These are phyloP conservation scores for Saccharomyces hybrid DNA, from an alignment of 1,139 yeast genomes.

Conservation along the genomic window DNA sequence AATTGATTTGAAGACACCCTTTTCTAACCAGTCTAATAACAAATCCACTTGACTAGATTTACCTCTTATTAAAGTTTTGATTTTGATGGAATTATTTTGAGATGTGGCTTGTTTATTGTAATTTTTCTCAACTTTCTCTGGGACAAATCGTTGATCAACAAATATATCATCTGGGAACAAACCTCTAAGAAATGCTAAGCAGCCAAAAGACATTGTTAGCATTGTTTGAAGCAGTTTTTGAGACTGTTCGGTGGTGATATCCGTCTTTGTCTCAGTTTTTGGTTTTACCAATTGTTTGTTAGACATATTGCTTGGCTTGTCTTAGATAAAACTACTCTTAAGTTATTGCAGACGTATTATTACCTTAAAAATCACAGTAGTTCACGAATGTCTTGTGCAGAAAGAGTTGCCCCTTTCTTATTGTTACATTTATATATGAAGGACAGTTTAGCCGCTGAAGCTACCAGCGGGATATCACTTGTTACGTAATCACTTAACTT, in stretches of 20 bases:
- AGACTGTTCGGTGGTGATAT: slow-evolving; percentile 32
- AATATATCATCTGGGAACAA: slow-evolving; percentile 45
- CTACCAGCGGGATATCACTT: background rate
- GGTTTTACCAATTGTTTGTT: slow-evolving; percentile 22
- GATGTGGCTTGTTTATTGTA: slow-evolving; percentile 23
- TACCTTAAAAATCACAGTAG: background rate
- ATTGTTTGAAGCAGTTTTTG: slow-evolving; percentile 40
- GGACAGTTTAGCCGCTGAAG: background rate
- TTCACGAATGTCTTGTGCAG: background rate
- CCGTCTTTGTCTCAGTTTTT: slow-evolving; percentile 16
- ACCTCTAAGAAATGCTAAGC: slow-evolving; percentile 45
- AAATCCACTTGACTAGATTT: slow-evolving; percentile 39
- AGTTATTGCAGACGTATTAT: no score
- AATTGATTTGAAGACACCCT: slow-evolving; percentile 42
- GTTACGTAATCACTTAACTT: background rate
- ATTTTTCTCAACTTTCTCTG: slow-evolving; percentile 29
- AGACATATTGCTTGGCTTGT: slow-evolving; percentile 36
- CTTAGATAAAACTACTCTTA: slow-evolving; percentile 37
- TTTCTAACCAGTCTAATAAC: slow-evolving; percentile 47
- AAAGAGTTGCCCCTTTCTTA: background rate
- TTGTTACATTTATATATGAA: background rate
- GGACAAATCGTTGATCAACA: slow-evolving; percentile 38
- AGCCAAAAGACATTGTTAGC: slow-evolving; percentile 43
- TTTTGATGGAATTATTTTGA: slow-evolving; percentile 34
- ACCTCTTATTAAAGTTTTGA: slow-evolving; percentile 42